These are phyloP conservation scores for Colletotrichum godetiae DNA, from an alignment of 2,329 filamentous ascomycete genomes.

Conservation along the genomic window DNA sequence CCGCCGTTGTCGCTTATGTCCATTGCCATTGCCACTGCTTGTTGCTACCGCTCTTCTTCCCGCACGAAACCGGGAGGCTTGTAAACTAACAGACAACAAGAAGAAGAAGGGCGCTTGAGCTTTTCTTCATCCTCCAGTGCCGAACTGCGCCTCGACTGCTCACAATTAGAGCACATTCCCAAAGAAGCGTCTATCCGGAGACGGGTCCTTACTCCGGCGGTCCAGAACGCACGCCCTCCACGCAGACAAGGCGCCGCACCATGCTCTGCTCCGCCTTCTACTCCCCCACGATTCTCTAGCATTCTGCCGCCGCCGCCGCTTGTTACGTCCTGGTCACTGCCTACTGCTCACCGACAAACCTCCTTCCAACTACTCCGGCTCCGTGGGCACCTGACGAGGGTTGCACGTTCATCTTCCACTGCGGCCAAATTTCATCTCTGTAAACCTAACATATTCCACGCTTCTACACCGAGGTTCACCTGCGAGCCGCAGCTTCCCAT, in stretches of 20 bases:
- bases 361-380: not conserved
- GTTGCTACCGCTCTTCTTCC: not conserved
- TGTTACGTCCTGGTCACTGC: not conserved
- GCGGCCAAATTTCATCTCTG: not conserved
- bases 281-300: constrained; percentile 28
- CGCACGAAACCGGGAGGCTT: constrained; percentile 16
- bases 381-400: not conserved
- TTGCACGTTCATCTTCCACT: not conserved
- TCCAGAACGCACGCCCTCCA: constrained; percentile 18
- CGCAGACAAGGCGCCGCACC: constrained; percentile 21
- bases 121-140: not conserved
- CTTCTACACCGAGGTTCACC: not conserved
- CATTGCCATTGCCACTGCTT: not conserved
- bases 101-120: not conserved
- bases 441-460: not conserved
- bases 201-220: constrained; percentile 18
- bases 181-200: constrained; percentile 12
- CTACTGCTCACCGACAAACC: not conserved
- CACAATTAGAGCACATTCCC: constrained; percentile 32
- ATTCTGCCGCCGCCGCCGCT: not conserved
- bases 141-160: constrained; percentile 20
- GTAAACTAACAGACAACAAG: constrained; percentile 5
- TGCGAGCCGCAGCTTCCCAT: constrained; percentile 30
- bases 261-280: constrained; percentile 23
- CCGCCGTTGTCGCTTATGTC: constrained; percentile 19